These are phyloP conservation scores for Lagerstroemia speciosa DNA, from an alignment of 345 rosid species.

Conservation along the genomic window DNA sequence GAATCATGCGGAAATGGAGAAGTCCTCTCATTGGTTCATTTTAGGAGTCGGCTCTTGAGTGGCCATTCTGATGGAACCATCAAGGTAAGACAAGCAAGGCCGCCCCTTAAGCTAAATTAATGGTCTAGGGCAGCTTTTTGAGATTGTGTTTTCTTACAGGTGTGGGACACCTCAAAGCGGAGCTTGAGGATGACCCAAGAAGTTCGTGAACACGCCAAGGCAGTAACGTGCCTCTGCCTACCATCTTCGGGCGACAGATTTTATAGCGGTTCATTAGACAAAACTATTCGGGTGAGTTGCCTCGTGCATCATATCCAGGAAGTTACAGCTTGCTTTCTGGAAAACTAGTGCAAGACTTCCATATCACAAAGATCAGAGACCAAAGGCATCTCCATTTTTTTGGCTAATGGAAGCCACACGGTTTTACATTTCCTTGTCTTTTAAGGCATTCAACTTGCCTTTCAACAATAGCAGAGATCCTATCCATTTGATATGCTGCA, in stretches of 20 bases:
- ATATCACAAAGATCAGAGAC: not conserved
- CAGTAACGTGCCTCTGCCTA: slow-evolving; percentile 45
- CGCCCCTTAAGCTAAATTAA: not conserved
- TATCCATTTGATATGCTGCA: slow-evolving; percentile 8
- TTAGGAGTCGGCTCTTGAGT: slow-evolving; percentile 41
- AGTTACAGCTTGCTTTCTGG: not conserved
- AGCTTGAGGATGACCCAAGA: slow-evolving; percentile 37
- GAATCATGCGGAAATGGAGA: slow-evolving; percentile 44
- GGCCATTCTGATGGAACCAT: slow-evolving; percentile 68
- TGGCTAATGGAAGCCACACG: no score
- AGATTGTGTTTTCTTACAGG: slow-evolving; percentile 19
- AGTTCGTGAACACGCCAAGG: slow-evolving; percentile 47
- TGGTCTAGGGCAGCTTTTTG: not conserved
- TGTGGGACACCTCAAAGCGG: slow-evolving; percentile 50
- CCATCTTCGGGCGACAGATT: slow-evolving; percentile 43
- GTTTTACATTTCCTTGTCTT: not conserved
- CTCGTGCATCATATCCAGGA: not conserved
- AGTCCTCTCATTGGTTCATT: slow-evolving; percentile 36
- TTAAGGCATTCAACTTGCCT: not conserved
- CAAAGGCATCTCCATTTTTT: not conserved
- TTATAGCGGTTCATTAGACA: slow-evolving; percentile 60
- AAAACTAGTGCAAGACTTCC: no score
- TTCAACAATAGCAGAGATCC: not conserved
- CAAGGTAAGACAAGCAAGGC: slow-evolving; percentile 29
- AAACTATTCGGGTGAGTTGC: slow-evolving; percentile 45